phyloP scores from a whole-genome alignment of 768 basidiomycete genomes.

The Serendipita sp. region DNA sequence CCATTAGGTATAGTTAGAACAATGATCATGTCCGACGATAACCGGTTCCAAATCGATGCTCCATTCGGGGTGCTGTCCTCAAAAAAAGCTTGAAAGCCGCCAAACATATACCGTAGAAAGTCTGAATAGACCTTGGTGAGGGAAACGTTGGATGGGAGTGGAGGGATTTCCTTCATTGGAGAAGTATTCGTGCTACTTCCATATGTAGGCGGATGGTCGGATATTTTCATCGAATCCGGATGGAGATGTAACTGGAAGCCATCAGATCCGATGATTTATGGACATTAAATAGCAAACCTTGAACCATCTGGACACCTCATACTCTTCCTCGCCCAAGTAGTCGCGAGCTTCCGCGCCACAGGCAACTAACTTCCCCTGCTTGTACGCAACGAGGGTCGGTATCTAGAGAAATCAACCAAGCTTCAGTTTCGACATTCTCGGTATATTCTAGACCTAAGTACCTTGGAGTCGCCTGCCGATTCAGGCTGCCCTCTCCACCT shows the following conservation, averaged over 20 bases:
- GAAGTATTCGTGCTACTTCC: background rate
- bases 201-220: background rate
- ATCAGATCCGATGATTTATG: background rate
- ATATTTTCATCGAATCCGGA: conserved; percentile 1
- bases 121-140: conserved; percentile 8
- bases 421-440: background rate
- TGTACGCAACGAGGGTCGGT: conserved; percentile 2
- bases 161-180: background rate
- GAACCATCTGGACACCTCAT: conserved; percentile 6
- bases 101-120: conserved; percentile 3
- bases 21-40: conserved; percentile 18
- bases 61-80: background rate
- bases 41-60: conserved; percentile 6
- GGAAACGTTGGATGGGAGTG: background rate
- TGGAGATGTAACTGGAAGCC: conserved; percentile 4
- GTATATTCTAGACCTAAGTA: background rate
- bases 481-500: conserved; percentile 7
- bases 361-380: background rate
- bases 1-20: conserved; percentile 34
- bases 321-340: background rate
- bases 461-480: background rate
- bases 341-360: conserved; percentile 7
- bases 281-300: background rate
- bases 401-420: background rate
- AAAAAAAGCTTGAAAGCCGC: background rate